Percentiles rank a stretch among this genome's conserved stretches.
These are phyloP conservation scores for Magnaporthiopsis rhizophila DNA, from an alignment of 2,329 filamentous ascomycete species.

Conservation along the genomic window DNA sequence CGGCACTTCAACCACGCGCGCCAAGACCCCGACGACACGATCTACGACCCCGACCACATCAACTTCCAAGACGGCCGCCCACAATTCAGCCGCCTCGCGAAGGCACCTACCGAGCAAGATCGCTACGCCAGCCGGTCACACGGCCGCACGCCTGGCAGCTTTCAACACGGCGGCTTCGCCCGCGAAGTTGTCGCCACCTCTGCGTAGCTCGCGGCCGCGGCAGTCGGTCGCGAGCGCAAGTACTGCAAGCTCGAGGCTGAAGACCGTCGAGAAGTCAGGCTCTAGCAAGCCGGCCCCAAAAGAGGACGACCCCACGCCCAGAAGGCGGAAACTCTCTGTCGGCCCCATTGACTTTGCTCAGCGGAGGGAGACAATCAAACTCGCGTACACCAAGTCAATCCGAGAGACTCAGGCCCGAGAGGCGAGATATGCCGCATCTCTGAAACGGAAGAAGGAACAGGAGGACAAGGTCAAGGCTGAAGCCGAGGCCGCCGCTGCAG, in stretches of 20 bases:
- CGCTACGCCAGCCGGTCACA: constrained; percentile 41
- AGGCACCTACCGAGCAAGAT: constrained; percentile 31
- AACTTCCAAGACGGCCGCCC: constrained; percentile 36
- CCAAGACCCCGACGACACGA: constrained; percentile 31
- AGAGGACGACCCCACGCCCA: constrained; percentile 28
- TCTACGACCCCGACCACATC: constrained; percentile 17
- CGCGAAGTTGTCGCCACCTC: constrained; percentile 66
- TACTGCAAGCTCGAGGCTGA: constrained; percentile 62
- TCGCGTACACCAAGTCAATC: constrained; percentile 79
- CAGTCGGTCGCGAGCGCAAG: constrained; percentile 69
- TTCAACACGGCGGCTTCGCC: constrained; percentile 63
- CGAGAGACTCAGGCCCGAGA: constrained; percentile 60
- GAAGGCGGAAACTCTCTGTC: constrained; percentile 50
- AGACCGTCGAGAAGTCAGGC: constrained; percentile 41
- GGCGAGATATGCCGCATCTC: constrained; percentile 43
- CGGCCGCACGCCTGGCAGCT: constrained; percentile 49
- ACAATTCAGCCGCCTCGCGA: constrained; percentile 19
- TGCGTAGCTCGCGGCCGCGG: constrained; percentile 75
- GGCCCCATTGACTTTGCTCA: constrained; percentile 80
- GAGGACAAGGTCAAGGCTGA: constrained; percentile 37
- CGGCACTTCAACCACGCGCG: constrained; percentile 24
- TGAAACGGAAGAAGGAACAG: constrained; percentile 44
- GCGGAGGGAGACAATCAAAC: constrained; percentile 71
- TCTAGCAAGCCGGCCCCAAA: constrained; percentile 15
- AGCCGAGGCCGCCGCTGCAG: constrained; percentile 24